Evolutionary conservation across 441 rosid species (phyloP).

Genomic region (Theobroma grandiflorum): DNA sequence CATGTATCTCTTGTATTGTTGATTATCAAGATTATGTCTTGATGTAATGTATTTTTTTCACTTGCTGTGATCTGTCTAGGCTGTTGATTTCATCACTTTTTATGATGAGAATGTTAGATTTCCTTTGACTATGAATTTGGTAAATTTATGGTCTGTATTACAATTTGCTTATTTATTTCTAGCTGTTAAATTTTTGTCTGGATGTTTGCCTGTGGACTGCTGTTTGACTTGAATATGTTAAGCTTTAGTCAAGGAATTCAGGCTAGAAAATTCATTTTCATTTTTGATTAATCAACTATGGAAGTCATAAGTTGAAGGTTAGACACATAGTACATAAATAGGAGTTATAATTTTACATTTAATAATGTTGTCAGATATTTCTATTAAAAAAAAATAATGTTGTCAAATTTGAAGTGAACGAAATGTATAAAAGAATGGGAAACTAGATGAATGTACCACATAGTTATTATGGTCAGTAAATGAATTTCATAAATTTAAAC

Average conservation of each 20-base stretch:
- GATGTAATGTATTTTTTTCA: not conserved
- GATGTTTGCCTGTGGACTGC: no score
- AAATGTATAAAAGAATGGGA: not conserved
- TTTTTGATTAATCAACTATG: not conserved
- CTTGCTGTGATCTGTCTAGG: not conserved
- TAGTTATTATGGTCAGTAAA: not conserved
- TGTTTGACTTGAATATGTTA: not conserved
- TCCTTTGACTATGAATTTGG: not conserved
- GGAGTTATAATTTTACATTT: not conserved
- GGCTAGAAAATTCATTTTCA: not conserved
- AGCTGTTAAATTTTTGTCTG: not conserved
- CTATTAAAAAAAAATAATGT: not conserved
- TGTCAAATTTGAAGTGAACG: not conserved
- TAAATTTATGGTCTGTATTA: not conserved
- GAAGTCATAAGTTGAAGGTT: not conserved
- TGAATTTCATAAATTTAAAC: not conserved
- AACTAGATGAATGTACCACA: not conserved
- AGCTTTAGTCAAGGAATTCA: slow-evolving; percentile 6
- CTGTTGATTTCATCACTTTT: not conserved
- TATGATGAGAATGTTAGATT: slow-evolving; percentile 14
- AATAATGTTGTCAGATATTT: not conserved
- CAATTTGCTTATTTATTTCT: not conserved
- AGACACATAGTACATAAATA: not conserved
- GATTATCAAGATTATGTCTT: not conserved
- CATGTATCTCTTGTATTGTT: not conserved